Percentiles rank a stretch among this genome's conserved stretches.
Conservation (phyloP, 441 rosid genomes). For the Corymbia calophylla region DNA sequence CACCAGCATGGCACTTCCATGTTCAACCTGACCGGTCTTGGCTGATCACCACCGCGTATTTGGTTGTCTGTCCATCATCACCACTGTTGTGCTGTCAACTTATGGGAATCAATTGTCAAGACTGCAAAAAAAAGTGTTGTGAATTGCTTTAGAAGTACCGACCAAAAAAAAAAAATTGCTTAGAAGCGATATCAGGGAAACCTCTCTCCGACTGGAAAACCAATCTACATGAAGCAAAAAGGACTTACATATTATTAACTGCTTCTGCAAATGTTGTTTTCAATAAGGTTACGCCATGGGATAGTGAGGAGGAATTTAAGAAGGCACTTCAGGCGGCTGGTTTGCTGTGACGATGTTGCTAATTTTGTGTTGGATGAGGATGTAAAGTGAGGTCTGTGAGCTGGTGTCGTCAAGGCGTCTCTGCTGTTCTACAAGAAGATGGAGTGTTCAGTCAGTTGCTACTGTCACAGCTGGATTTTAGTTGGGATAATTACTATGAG, state of each 20-base stretch:
- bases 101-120: neutral
- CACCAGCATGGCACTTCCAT: neutral
- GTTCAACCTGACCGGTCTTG: neutral
- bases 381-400: neutral
- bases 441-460: neutral
- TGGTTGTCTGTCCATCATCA: neutral
- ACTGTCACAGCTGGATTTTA: neutral
- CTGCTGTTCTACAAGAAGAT: neutral
- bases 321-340: constrained; percentile 65
- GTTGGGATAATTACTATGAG: neutral
- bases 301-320: constrained; percentile 53
- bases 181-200: neutral
- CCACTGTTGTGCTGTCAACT: neutral
- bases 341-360: constrained; percentile 17
- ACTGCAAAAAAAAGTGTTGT: neutral
- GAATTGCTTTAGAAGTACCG: neutral
- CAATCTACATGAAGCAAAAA: neutral
- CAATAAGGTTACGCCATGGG: constrained; percentile 55
- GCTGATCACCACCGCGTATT: neutral
- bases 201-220: neutral
- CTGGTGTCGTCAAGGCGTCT: neutral
- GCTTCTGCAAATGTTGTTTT: neutral
- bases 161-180: too few relatives aligned
- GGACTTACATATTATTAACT: neutral
- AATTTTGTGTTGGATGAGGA: neutral